Percentiles rank a stretch among this genome's conserved stretches.
Evolutionary conservation across 768 basidiomycete species (phyloP).

Genomic region (Boletus subcaerulescens): DNA sequence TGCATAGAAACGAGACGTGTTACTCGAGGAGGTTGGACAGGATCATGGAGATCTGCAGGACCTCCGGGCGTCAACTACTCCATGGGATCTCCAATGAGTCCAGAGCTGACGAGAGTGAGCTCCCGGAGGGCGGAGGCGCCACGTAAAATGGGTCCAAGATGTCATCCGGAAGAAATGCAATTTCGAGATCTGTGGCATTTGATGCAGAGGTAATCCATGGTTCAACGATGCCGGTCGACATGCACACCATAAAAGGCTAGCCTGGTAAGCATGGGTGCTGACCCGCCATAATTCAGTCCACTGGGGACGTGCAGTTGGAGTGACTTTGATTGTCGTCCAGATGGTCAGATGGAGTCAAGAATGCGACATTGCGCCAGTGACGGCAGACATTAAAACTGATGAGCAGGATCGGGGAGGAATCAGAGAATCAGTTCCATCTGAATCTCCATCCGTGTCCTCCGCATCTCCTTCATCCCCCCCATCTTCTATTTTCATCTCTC

Average conservation of each 20-base stretch:
- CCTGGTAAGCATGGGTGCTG: conserved; percentile 46
- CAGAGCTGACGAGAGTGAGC: conserved; percentile 42
- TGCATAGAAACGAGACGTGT: conserved; percentile 45
- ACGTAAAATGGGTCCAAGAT: conserved; percentile 50
- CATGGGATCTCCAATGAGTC: conserved; percentile 36
- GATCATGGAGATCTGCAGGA: conserved; percentile 27
- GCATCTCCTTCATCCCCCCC: no score
- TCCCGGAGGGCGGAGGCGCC: conserved; percentile 51
- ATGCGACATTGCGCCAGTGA: conserved; percentile 53
- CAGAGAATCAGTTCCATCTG: background rate
- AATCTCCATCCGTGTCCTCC: no score
- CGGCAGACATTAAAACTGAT: conserved; percentile 32
- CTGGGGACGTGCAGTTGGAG: no score
- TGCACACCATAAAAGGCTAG: conserved; percentile 68
- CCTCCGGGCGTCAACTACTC: conserved; percentile 32
- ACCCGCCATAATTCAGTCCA: conserved; percentile 34
- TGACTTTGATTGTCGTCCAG: conserved; percentile 47
- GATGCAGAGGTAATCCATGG: conserved; percentile 13
- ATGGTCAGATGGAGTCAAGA: conserved; percentile 47
- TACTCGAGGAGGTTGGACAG: conserved; percentile 29
- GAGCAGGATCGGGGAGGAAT: no score
- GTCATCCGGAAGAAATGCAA: conserved; percentile 65
- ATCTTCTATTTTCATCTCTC: no score
- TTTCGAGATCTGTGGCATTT: conserved; percentile 48
- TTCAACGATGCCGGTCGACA: conserved; percentile 53